Conservation (phyloP, 495 filamentous ascomycete species). For the Aspergillus diversus region DNA sequence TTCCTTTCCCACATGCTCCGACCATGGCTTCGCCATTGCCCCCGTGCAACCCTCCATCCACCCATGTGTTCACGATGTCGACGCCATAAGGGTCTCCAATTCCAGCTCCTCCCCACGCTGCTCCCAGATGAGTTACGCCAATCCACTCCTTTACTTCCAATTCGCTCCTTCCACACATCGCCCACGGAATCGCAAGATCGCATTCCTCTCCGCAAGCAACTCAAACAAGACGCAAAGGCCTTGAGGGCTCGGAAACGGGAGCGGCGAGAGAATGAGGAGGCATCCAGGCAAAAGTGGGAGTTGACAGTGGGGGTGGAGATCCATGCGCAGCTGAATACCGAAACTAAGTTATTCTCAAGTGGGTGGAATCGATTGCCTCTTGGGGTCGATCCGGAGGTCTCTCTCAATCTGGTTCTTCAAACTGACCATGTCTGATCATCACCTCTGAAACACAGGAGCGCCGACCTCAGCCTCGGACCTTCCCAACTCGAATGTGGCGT, state of each 20-base stretch:
- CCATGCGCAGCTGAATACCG: constrained; percentile 92
- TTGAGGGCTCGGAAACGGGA: constrained; percentile 41
- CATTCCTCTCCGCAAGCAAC: constrained; percentile 69
- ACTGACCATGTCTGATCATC: constrained; percentile 8
- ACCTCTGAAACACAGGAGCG: constrained; percentile 49
- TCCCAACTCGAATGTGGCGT: constrained; percentile 84
- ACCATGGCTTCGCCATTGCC: constrained; percentile 35
- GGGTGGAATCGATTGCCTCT: constrained; percentile 19
- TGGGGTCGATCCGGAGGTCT: background rate
- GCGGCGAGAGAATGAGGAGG: constrained; percentile 43
- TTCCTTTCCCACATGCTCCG: constrained; percentile 37
- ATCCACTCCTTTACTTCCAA: constrained; percentile 21
- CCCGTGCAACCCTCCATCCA: constrained; percentile 35
- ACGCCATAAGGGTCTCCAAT: constrained; percentile 4
- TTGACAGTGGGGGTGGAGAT: constrained; percentile 96
- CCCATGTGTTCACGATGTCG: constrained; percentile 28
- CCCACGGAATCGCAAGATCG: constrained; percentile 31
- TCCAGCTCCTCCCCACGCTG: background rate
- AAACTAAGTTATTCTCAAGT: constrained; percentile 81
- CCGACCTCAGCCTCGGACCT: constrained; percentile 66
- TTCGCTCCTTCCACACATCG: constrained; percentile 31
- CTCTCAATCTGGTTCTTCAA: background rate
- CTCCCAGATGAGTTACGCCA: background rate
- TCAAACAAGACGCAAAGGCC: constrained; percentile 71
- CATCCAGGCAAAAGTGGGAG: constrained; percentile 65